Evolutionary conservation across 306 rosid species (phyloP), one percentile per base, ranked within the genome.

Genomic region (Comarum palustre): DNA sequence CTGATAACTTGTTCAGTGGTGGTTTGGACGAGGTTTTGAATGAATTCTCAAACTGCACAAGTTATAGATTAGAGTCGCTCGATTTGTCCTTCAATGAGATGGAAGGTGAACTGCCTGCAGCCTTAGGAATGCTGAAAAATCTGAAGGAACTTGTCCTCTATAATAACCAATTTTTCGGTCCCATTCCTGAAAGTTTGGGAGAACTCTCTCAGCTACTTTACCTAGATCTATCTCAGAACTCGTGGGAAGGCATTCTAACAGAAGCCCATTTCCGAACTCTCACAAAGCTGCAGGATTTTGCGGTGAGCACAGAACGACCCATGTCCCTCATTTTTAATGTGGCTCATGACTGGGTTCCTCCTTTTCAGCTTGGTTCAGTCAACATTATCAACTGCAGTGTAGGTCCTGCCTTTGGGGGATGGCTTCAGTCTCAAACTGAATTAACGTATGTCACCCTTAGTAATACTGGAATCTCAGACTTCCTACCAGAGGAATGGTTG

Each of bases 201-300:
- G 8, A 41, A 42, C 48, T 55, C 68, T 57, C 8, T 24, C 31
- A 75, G 4, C 55, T 41, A 6, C 25, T 43, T 13, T 0, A 13
- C 11, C 72, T 68, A 13, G 13, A 7, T 46, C 34, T 68, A 15
- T 14, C 17, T 6, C 0, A 0, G 20, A 69, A 75, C 9, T 27
- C 15, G 16, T 75, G 34, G 58, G 27, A 17, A 39, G 74, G 68
- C 10, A 29, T 0, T 34, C 3, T 57, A 7, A 54, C 69, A 0
- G 74, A 57, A 24, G 59, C 20, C 27, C 74, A 75, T 45, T 75
- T 75, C 43, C 14, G 4, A 9, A 68, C 58, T 16, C 79, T 66
- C 47, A 66, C 46, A 9, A 15, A 17, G 16, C 16, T 60, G 4
- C 2, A 60, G 13, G 2, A 0, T 6, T 60, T 60, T 0, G 27